These are phyloP conservation scores for Suillus fuscotomentosus DNA, from an alignment of 768 basidiomycete species.

Conservation along the genomic window DNA sequence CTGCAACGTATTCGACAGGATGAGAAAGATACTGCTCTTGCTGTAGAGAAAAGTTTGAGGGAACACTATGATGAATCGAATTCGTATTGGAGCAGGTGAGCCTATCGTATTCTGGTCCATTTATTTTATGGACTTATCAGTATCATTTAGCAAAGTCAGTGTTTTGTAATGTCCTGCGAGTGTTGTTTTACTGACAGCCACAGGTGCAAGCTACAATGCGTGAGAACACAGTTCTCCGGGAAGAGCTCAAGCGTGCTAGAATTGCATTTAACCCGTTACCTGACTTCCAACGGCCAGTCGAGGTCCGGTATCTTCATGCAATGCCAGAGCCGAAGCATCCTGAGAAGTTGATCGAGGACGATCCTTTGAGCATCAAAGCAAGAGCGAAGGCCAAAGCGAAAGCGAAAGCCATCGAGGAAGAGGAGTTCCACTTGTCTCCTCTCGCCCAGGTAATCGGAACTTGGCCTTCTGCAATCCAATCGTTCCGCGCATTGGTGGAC, in stretches of 20 bases:
- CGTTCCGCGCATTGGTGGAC: constrained; percentile 27
- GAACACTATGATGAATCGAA: constrained; percentile 50
- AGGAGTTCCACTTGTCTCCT: constrained; percentile 32
- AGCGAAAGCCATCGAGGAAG: constrained; percentile 25
- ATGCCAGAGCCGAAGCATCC: constrained; percentile 20
- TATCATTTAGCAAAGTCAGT: constrained; percentile 35
- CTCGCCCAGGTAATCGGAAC: constrained; percentile 25
- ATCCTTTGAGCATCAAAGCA: constrained; percentile 11
- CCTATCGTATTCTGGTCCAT: constrained; percentile 8
- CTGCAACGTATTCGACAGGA: constrained; percentile 39
- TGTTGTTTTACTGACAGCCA: constrained; percentile 11
- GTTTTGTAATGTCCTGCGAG: constrained; percentile 21
- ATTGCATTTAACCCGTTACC: constrained; percentile 11
- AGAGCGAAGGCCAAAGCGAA: constrained; percentile 15
- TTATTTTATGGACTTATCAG: constrained; percentile 16
- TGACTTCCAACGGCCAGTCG: constrained; percentile 17
- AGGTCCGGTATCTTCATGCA: constrained; percentile 22
- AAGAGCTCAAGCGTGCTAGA: constrained; percentile 25
- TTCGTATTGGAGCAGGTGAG: constrained; percentile 38
- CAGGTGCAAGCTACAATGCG: constrained; percentile 22
- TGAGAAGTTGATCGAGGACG: constrained; percentile 9
- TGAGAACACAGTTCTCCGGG: constrained; percentile 28
- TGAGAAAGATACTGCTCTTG: constrained; percentile 52
- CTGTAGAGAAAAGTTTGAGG: constrained; percentile 51
- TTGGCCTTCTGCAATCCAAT: constrained; percentile 26